These are phyloP conservation scores for Letharia lupina DNA, from an alignment of 495 filamentous ascomycete genomes.

Conservation along the genomic window DNA sequence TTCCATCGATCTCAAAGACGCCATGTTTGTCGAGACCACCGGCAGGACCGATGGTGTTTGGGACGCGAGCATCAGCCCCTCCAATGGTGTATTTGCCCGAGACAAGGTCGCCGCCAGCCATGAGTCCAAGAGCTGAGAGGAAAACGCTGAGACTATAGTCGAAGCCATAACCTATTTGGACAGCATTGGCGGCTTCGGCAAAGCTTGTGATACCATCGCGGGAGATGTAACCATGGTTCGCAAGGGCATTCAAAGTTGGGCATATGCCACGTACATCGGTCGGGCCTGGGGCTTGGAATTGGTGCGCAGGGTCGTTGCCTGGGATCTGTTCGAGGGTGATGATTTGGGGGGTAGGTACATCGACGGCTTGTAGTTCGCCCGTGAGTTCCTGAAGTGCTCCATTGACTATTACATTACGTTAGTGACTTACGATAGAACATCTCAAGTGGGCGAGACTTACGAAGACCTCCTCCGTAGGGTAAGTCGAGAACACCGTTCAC, in stretches of 20 bases:
- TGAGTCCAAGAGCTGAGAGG: constrained; percentile 24
- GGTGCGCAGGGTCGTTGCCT: constrained; percentile 21
- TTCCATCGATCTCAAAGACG: constrained; percentile 25
- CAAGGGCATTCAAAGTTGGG: constrained; percentile 42
- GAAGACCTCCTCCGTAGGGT: constrained; percentile 20
- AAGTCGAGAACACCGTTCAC: constrained; percentile 13
- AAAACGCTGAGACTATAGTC: constrained; percentile 21
- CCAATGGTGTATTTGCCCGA: constrained; percentile 26
- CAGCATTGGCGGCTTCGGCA: constrained; percentile 26
- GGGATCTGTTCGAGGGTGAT: constrained; percentile 18
- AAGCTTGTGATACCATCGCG: constrained; percentile 34
- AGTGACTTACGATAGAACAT: not conserved
- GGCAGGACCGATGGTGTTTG: constrained; percentile 24
- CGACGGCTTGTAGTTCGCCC: constrained; percentile 16
- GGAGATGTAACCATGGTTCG: constrained; percentile 44
- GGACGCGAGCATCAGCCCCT: constrained; percentile 22
- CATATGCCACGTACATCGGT: constrained; percentile 33
- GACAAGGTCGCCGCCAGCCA: constrained; percentile 26
- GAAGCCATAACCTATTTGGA: constrained; percentile 26
- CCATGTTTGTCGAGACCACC: constrained; percentile 25
- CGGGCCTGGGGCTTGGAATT: constrained; percentile 20
- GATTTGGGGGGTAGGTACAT: constrained; percentile 21
- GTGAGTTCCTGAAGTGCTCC: constrained; percentile 22
- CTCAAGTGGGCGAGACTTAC: constrained; percentile 1
- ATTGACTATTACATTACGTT: constrained; percentile 16